These are phyloP conservation scores for Cercospora sesami DNA, from an alignment of 2,329 filamentous ascomycete species.

Conservation along the genomic window DNA sequence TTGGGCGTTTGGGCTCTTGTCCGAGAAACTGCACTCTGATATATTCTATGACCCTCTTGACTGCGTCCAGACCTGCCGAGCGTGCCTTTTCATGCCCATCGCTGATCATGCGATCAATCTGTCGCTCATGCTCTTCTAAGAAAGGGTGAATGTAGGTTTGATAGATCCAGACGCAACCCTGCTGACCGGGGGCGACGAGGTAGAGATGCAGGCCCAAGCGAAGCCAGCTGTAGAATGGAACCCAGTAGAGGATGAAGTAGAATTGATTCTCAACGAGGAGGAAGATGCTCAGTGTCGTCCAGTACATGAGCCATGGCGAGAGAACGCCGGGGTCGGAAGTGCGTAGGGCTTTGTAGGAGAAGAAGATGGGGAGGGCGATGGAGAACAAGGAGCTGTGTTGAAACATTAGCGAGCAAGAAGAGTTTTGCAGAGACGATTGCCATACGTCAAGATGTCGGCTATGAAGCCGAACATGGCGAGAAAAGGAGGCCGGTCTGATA, in stretches of 20 bases:
- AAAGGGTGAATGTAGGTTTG: constrained; percentile 83
- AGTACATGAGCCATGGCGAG: constrained; percentile 99
- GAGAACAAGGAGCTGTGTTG: constrained; percentile 74
- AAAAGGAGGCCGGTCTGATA: constrained; percentile 5
- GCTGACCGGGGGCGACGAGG: constrained; percentile 95
- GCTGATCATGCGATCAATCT: constrained; percentile 89
- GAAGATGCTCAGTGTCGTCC: constrained; percentile 83
- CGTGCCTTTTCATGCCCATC: constrained; percentile 75
- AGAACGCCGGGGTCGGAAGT: constrained; percentile 85
- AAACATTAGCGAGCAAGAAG: constrained; percentile 11
- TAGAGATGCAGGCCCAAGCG: constrained; percentile 86
- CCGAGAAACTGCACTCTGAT: constrained; percentile 78
- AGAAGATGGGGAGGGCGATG: constrained; percentile 92
- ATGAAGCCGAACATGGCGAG: constrained; percentile 71
- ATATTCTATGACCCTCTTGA: constrained; percentile 51
- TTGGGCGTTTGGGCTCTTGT: constrained; percentile 61
- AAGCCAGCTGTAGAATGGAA: constrained; percentile 92
- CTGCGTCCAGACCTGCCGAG: constrained; percentile 66
- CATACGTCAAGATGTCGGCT: constrained; percentile 75
- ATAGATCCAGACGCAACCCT: constrained; percentile 85
- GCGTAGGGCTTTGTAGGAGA: constrained; percentile 96
- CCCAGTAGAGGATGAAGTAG: constrained; percentile 82
- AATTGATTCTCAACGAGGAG: constrained; percentile 84
- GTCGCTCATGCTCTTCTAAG: constrained; percentile 77
- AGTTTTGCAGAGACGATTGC: constrained; percentile 33